phyloP scores from a whole-genome alignment of 352 stramenopile genomes.

The Phytophthora sp. region DNA sequence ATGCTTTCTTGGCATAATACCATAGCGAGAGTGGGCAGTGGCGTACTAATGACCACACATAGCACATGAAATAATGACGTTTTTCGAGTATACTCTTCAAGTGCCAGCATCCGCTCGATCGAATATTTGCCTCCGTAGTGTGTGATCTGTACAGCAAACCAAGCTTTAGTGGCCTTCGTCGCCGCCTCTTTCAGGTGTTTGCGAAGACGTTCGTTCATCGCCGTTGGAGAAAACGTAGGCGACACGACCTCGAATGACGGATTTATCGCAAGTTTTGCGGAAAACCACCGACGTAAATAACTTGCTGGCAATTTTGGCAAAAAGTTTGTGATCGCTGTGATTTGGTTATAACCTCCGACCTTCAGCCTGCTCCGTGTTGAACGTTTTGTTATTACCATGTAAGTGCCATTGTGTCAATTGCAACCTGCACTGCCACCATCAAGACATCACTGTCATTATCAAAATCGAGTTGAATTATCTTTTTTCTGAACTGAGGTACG shows the following conservation, averaged over 20 bases:
- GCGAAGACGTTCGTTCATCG: background rate
- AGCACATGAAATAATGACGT: background rate
- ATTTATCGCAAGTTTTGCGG: too few relatives aligned
- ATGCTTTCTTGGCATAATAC: background rate
- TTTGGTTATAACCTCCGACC: too few relatives aligned
- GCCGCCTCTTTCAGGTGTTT: background rate
- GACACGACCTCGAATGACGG: background rate
- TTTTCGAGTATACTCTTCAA: constrained; percentile 3
- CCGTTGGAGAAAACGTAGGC: background rate
- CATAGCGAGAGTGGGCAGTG: background rate
- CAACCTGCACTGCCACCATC: too few relatives aligned
- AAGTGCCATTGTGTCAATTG: too few relatives aligned
- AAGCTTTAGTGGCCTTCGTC: background rate
- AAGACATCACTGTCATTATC: too few relatives aligned
- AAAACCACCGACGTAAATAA: too few relatives aligned
- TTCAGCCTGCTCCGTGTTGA: too few relatives aligned
- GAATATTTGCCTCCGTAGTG: constrained; percentile 1
- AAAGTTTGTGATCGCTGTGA: too few relatives aligned
- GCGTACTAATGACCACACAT: background rate
- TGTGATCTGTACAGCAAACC: background rate
- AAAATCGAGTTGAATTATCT: too few relatives aligned
- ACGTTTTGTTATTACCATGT: too few relatives aligned
- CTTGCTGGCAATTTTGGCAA: too few relatives aligned
- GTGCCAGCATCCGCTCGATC: background rate
- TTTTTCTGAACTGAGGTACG: too few relatives aligned